Conservation (phyloP, 2,329 filamentous ascomycete species). For the Chaetomium olivaceum region DNA sequence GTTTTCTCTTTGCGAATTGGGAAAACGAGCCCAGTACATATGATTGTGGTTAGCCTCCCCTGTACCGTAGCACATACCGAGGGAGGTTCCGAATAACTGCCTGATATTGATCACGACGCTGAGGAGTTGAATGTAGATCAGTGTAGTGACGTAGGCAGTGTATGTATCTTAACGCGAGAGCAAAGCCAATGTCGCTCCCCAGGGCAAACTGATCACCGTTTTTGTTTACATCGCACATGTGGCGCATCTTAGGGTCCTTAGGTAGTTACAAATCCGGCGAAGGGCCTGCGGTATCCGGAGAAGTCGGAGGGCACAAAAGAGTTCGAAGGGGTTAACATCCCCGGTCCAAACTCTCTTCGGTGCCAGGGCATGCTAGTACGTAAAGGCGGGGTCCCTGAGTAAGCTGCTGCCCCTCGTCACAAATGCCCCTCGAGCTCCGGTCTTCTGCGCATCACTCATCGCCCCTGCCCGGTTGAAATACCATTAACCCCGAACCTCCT, state of each 20-base stretch:
- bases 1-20: neutral
- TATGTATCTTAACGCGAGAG: neutral
- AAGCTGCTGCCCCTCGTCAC: constrained; percentile 39
- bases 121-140: neutral
- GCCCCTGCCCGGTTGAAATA: constrained; percentile 33
- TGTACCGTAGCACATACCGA: neutral
- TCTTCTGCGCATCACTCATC: constrained; percentile 33
- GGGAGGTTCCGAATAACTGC: neutral
- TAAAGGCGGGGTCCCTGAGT: constrained; percentile 38
- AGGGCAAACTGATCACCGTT: neutral
- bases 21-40: neutral
- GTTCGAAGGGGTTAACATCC: constrained; percentile 3
- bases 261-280: constrained; percentile 4
- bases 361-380: constrained; percentile 29
- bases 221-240: neutral
- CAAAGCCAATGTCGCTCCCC: neutral
- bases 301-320: constrained; percentile 18
- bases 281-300: constrained; percentile 22
- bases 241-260: neutral
- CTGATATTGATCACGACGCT: neutral
- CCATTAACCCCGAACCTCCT: constrained; percentile 34
- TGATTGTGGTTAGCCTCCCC: neutral
- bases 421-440: constrained; percentile 30
- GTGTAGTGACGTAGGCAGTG: too few relatives aligned
- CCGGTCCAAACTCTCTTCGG: constrained; percentile 25